A percentile compares a stretch with the other conserved stretches of the same genome.
These are phyloP conservation scores for Didymosphaeria variabile DNA, from an alignment of 2,329 filamentous ascomycete species.

Conservation along the genomic window DNA sequence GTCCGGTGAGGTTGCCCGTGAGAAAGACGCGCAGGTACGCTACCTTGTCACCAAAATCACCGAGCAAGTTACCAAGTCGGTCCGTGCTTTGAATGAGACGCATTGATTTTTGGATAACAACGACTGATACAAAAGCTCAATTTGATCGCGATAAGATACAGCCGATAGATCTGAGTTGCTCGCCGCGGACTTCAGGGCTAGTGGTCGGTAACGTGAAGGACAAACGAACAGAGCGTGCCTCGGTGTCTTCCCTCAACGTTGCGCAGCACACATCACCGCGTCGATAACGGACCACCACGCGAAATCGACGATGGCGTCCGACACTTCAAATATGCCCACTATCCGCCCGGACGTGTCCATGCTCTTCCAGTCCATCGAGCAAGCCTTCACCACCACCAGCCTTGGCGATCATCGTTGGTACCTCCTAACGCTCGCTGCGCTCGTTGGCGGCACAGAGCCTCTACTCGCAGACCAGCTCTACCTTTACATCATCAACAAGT, in stretches of 20 bases:
- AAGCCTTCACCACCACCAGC: constrained; percentile 13
- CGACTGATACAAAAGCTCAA: neutral
- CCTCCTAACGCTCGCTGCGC: constrained; percentile 50
- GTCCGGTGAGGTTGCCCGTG: neutral
- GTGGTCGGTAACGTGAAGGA: too few species aligned
- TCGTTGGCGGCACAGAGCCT: constrained; percentile 61
- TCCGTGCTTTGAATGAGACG: neutral
- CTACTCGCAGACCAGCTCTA: constrained; percentile 63
- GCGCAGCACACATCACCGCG: neutral
- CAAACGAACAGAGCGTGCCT: neutral
- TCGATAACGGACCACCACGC: neutral
- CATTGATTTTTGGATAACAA: neutral
- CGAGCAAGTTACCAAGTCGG: neutral
- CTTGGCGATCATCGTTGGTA: constrained; percentile 52
- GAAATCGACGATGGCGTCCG: constrained; percentile 2
- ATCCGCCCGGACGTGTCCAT: constrained; percentile 8
- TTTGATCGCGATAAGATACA: neutral
- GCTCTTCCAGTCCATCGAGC: constrained; percentile 18
- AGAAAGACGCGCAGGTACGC: neutral
- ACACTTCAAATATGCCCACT: neutral
- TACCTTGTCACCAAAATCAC: neutral
- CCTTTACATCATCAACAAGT: constrained; percentile 60
- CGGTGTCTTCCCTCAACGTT: neutral
- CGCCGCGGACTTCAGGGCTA: neutral
- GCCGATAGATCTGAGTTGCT: neutral